Percentiles rank a stretch among this genome's conserved stretches.
These are phyloP conservation scores for Rosa hybrid DNA, from an alignment of 331 rosid genomes.

Conservation along the genomic window DNA sequence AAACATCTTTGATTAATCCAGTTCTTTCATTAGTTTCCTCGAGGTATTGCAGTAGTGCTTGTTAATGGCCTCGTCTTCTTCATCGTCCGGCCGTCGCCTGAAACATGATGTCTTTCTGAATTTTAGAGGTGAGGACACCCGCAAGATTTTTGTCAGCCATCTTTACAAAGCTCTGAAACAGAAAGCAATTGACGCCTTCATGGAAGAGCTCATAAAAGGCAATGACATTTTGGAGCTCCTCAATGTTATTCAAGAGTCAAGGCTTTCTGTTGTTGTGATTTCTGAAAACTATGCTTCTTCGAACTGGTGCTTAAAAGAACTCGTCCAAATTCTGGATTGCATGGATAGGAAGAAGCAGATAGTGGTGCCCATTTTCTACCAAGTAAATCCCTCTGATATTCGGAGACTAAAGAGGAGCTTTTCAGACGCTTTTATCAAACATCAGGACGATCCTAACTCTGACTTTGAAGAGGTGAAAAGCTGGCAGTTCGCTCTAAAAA, in stretches of 20 bases:
- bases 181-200: neutral
- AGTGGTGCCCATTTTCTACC: neutral
- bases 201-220: neutral
- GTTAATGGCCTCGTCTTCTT: too few relatives aligned
- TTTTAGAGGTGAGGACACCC: neutral
- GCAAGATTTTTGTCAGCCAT: neutral
- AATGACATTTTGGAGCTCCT: neutral
- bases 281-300: neutral
- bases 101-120: neutral
- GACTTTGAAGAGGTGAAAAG: neutral
- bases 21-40: neutral
- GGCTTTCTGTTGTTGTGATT: neutral
- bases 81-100: too few relatives aligned
- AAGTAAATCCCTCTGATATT: neutral
- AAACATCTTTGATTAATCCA: too few relatives aligned
- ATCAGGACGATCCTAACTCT: neutral
- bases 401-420: neutral
- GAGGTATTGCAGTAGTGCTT: too few relatives aligned
- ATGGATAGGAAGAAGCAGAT: neutral
- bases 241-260: neutral
- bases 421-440: neutral
- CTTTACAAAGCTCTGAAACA: neutral
- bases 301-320: neutral
- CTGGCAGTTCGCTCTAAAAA: neutral
- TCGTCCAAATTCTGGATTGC: neutral